Conservation (phyloP, 805 yeast species). For the Kodamaea restingae region DNA sequence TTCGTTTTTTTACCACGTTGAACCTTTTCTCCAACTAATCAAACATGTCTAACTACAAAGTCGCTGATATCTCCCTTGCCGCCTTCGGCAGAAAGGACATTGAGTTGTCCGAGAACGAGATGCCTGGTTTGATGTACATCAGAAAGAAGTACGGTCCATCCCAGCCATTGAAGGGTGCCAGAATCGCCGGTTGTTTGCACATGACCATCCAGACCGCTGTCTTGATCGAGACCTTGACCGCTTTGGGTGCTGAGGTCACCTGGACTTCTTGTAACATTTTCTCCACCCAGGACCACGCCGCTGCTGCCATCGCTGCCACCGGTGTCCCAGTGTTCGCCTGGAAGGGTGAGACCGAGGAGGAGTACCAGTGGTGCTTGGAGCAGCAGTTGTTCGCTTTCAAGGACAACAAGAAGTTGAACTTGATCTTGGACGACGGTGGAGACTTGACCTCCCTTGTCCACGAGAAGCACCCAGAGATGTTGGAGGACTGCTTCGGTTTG, state of each 20-base stretch:
- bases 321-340: constrained; percentile 99
- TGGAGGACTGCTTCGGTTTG: constrained; percentile 90
- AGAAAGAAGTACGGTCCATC: constrained; percentile 85
- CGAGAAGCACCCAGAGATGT: constrained; percentile 96
- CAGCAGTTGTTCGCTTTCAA: constrained; percentile 98
- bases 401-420: constrained; percentile 90
- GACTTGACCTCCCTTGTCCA: constrained; percentile 96
- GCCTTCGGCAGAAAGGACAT: constrained; percentile 99
- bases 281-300: constrained; percentile 99
- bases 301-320: constrained; percentile 98
- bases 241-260: constrained; percentile 98
- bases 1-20: constrained; percentile 6
- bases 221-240: constrained; percentile 92
- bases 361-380: constrained; percentile 98
- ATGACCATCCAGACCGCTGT: constrained; percentile 99
- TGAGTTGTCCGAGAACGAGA: constrained; percentile 97
- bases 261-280: constrained; percentile 99
- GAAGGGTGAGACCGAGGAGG: constrained; percentile 99
- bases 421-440: constrained; percentile 99
- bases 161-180: constrained; percentile 97
- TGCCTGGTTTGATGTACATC: constrained; percentile 99
- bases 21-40: constrained; percentile 3
- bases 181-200: constrained; percentile 98
- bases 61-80: constrained; percentile 96
- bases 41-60: constrained; percentile 68